Conservation (phyloP, 805 yeast species). For the Danielia oregonensis region DNA sequence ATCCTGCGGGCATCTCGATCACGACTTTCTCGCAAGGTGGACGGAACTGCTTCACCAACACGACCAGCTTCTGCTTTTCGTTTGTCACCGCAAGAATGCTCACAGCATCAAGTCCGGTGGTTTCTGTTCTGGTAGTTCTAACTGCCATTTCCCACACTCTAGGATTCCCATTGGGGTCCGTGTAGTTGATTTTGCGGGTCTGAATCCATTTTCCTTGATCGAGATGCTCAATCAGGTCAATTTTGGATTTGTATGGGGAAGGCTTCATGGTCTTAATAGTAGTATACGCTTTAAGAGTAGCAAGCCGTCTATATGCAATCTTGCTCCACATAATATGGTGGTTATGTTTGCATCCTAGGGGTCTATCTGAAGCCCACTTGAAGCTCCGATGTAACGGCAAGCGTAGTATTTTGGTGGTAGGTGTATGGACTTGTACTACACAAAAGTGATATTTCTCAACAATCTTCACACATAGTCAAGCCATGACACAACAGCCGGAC, state of each 20-base stretch:
- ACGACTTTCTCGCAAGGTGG: slow-evolving; percentile 90
- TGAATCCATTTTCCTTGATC: slow-evolving; percentile 43
- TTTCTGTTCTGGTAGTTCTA: slow-evolving; percentile 64
- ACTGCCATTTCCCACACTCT: slow-evolving; percentile 93
- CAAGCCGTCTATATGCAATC: no score
- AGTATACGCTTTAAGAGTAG: no score
- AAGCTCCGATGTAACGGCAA: no score
- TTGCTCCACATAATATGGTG: no score
- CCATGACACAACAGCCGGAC: slow-evolving; percentile 16
- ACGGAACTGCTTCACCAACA: slow-evolving; percentile 85
- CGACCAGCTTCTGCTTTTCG: slow-evolving; percentile 29
- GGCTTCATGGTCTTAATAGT: no score
- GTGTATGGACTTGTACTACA: no score
- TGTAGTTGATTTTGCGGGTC: slow-evolving; percentile 61
- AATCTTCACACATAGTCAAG: no score
- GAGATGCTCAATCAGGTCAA: slow-evolving; percentile 31
- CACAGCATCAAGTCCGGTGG: slow-evolving; percentile 79
- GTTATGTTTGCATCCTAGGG: no score
- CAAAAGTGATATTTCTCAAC: no score
- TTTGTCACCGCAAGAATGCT: slow-evolving; percentile 75
- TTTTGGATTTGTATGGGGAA: slow-evolving; percentile 35
- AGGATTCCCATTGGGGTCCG: slow-evolving; percentile 62
- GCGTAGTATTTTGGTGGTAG: no score
- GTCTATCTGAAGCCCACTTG: no score
- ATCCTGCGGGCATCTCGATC: slow-evolving; percentile 93